phyloP scores from a whole-genome alignment of 2,329 filamentous ascomycete species.

The Apiospora malaysiana region DNA sequence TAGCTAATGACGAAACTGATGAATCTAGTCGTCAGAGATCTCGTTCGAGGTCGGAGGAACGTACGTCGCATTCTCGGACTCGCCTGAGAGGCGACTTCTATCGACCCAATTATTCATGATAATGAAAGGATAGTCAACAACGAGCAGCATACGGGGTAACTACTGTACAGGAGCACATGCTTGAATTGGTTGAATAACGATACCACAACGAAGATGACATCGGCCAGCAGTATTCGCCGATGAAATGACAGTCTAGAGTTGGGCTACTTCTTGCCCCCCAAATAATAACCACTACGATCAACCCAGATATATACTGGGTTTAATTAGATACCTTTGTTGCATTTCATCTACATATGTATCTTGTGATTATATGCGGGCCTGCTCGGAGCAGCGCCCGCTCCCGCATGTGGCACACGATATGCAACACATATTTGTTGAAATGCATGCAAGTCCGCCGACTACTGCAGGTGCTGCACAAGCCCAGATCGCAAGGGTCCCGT shows the following conservation, averaged over 20 bases:
- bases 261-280: not conserved
- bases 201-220: not conserved
- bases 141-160: not conserved
- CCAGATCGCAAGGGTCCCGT: not conserved
- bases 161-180: too few relatives aligned
- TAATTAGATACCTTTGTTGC: not conserved
- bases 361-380: not conserved
- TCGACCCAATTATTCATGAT: constrained; percentile 8
- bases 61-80: not conserved
- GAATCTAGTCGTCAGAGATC: not conserved
- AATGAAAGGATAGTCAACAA: not conserved
- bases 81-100: not conserved
- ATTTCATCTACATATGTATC: not conserved
- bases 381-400: not conserved
- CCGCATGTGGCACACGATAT: not conserved
- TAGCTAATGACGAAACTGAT: not conserved
- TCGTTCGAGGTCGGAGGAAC: not conserved
- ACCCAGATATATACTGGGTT: not conserved
- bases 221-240: not conserved
- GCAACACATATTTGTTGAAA: too few relatives aligned
- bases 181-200: too few relatives aligned
- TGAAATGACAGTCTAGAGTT: not conserved
- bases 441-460: not conserved
- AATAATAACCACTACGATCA: not conserved
- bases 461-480: not conserved